These are phyloP conservation scores for Lathyrus oleraceus DNA, from an alignment of 306 rosid genomes.

Conservation along the genomic window DNA sequence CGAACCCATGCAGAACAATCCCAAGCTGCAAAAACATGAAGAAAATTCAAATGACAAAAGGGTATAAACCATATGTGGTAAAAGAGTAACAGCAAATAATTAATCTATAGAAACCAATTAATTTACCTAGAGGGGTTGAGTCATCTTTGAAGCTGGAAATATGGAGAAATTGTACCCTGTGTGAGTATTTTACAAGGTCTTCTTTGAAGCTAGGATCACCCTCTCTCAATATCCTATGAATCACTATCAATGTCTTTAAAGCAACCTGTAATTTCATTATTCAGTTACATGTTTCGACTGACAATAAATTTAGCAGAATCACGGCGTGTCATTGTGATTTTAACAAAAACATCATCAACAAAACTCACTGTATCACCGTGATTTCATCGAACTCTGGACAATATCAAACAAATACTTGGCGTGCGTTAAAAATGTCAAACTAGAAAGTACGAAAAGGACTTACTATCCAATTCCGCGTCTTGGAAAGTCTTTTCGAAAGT, in stretches of 20 bases:
- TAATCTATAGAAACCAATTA: neutral
- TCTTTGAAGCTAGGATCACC: conserved; percentile 88
- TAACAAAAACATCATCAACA: too few species aligned
- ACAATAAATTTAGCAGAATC: neutral
- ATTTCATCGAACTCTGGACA: neutral
- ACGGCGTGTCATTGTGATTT: neutral
- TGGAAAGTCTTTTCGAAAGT: conserved; percentile 71
- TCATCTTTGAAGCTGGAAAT: conserved; percentile 90
- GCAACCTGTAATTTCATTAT: conserved; percentile 69
- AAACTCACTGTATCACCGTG: too few species aligned
- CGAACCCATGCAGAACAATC: conserved; percentile 95
- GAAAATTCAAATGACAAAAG: conserved; percentile 14
- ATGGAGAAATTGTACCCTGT: conserved; percentile 70
- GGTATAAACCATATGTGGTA: conserved; percentile 15
- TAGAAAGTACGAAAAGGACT: conserved; percentile 14
- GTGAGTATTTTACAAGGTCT: conserved; percentile 66
- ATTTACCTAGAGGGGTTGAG: conserved; percentile 77
- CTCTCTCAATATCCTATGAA: conserved; percentile 91
- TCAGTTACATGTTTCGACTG: neutral
- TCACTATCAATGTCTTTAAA: conserved; percentile 84
- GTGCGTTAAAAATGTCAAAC: neutral
- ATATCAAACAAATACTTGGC: too few species aligned
- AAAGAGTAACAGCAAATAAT: neutral
- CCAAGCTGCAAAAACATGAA: conserved; percentile 71
- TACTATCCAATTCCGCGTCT: conserved; percentile 90